Percentiles rank a stretch among this genome's conserved stretches.
Conservation (phyloP, 2,329 filamentous ascomycete species). For the Corynespora cassiicola region DNA sequence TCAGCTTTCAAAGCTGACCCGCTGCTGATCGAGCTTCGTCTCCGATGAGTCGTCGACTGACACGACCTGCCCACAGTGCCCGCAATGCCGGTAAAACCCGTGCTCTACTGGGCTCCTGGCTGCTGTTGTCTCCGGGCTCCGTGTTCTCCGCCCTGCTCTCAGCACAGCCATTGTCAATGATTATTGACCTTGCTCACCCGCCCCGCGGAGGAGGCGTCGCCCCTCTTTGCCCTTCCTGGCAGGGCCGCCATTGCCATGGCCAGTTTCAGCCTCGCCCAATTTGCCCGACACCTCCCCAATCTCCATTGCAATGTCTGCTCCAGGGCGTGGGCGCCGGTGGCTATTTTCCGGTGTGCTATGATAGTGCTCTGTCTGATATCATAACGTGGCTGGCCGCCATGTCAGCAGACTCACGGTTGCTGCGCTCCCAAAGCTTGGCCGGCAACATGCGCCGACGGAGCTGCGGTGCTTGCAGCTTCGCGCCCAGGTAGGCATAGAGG, state of each 20-base stretch:
- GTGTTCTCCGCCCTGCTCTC: too few species aligned
- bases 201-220: slow-evolving; percentile 2
- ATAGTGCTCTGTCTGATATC: slow-evolving; percentile 15
- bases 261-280: slow-evolving; percentile 23
- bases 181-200: slow-evolving; percentile 1
- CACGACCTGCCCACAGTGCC: slow-evolving; percentile 11
- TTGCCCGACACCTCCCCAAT: slow-evolving; percentile 10
- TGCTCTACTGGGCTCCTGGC: not conserved
- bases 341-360: slow-evolving; percentile 6
- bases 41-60: slow-evolving; percentile 23
- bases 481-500: too few species aligned
- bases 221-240: slow-evolving; percentile 11
- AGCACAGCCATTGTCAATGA: too few species aligned
- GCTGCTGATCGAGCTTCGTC: too few species aligned
- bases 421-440: slow-evolving; percentile 4
- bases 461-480: too few species aligned
- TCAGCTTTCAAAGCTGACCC: slow-evolving; percentile 12
- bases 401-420: slow-evolving; percentile 15
- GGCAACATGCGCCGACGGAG: slow-evolving; percentile 2
- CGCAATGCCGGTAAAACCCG: slow-evolving; percentile 1
- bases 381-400: slow-evolving; percentile 3
- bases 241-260: slow-evolving; percentile 7
- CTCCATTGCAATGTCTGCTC: not conserved
- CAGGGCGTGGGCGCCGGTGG: too few species aligned
- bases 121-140: slow-evolving; percentile 9